A percentile compares a stretch with the other conserved stretches of the same genome.
Conservation (phyloP, 306 rosid genomes). For the Fragaria vesca region DNA sequence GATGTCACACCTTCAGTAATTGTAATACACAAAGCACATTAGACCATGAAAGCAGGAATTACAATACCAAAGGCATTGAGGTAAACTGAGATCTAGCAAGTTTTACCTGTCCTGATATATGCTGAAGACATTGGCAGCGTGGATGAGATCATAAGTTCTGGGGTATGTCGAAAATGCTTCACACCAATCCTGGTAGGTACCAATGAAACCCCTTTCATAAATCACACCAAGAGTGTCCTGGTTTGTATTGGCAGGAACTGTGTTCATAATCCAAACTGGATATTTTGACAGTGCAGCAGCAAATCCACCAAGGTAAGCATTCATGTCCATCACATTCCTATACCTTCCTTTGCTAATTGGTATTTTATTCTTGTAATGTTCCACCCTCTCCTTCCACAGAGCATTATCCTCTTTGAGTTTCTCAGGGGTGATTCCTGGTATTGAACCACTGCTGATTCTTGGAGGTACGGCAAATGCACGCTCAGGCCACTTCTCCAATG, state of each 20-base stretch:
- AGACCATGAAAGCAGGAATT: background rate
- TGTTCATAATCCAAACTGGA: slow-evolving; percentile 95
- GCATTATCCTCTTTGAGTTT: slow-evolving; percentile 64
- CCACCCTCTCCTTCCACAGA: slow-evolving; percentile 63
- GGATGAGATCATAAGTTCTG: slow-evolving; percentile 91
- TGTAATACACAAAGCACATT: background rate
- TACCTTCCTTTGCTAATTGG: slow-evolving; percentile 64
- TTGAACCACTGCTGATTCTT: slow-evolving; percentile 63
- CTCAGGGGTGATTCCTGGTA: slow-evolving; percentile 51
- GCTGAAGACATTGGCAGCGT: slow-evolving; percentile 68
- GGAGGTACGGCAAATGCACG: slow-evolving; percentile 83
- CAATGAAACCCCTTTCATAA: slow-evolving; percentile 86
- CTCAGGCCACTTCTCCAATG: slow-evolving; percentile 82
- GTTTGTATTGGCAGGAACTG: slow-evolving; percentile 65
- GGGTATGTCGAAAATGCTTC: slow-evolving; percentile 96
- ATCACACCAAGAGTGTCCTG: slow-evolving; percentile 74
- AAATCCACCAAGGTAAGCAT: slow-evolving; percentile 85
- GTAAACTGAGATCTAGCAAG: background rate
- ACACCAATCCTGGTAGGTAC: slow-evolving; percentile 92
- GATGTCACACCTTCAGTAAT: slow-evolving; percentile 66
- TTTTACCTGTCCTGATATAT: slow-evolving; percentile 86
- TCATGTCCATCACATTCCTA: slow-evolving; percentile 88
- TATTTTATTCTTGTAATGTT: slow-evolving; percentile 54
- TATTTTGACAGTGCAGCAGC: slow-evolving; percentile 61
- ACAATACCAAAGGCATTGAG: background rate